Evolutionary conservation across 2,329 filamentous ascomycete genomes (phyloP), one percentile per base, ranked within the genome.

Genomic region (Fusarium sp.): DNA sequence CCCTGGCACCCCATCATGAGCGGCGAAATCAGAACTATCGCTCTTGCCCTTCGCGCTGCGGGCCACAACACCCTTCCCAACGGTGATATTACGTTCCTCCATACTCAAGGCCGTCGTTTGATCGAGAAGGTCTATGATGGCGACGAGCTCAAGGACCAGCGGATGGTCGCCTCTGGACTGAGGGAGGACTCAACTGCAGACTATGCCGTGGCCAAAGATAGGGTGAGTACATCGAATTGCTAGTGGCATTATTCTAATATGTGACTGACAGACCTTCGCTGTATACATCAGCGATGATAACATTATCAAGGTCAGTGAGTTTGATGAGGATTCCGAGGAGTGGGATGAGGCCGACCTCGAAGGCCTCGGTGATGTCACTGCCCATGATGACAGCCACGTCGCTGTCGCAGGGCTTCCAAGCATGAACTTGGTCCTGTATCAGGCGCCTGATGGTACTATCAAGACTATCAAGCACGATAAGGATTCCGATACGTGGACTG

Each of bases 401-500:
- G 5, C 57, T 33, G 45, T 60, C 4, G 45, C 57, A 14, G 5
- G 12, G 2, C 19, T 60, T 2, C n/a, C 56, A 5, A 6, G 5
- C 9, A 21, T 39, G 45, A 19, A 41, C 25, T 16, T 60, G 11
- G 14, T 60, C 0, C 2, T 60, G 5, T 60, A 41, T 8, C 57
- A 54, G n/a, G 57, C 45, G 1, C 45, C 5, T n/a, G 27, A 33
- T 25, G 45, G 45, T 25, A 5, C 5, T 25, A 33, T 60, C 16
- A 25, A 25, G 14, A 41, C 35, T 4, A 4, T 60, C 18, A 23
- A 54, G 14, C 14, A 60, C 14, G 35, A 41, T 10, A 25, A 60
- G 10, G 57, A 52, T 0, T 7, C n/a, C 2, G 25, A 5, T 10
- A 12, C 0, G 0, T 59, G 57, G 57, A 25, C 45, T 14, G 57